Evolutionary conservation across 495 filamentous ascomycete genomes (phyloP).

Genomic region (Talaromyces proteolyticus): DNA sequence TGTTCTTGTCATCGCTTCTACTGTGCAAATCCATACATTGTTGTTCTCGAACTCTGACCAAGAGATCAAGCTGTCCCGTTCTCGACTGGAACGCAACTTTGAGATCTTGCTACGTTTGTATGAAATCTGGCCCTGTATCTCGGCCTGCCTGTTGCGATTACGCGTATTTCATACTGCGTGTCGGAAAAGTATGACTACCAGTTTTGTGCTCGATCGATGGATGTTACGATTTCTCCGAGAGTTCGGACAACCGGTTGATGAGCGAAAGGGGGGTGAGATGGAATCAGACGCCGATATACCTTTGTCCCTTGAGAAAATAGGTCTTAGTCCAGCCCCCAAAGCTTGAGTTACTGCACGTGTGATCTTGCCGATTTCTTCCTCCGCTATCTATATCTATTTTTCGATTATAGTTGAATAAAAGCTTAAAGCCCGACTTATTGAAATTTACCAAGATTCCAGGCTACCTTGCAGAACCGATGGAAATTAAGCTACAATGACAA

Average conservation of each 20-base stretch:
- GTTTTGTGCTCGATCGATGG: constrained; percentile 33
- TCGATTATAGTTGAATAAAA: too few relatives aligned
- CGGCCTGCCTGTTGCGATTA: constrained; percentile 23
- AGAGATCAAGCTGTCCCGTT: constrained; percentile 14
- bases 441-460: too few relatives aligned
- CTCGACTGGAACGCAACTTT: constrained; percentile 33
- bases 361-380: too few relatives aligned
- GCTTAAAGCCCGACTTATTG: too few relatives aligned
- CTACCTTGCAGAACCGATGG: too few relatives aligned
- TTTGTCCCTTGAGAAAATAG: not conserved
- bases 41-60: constrained; percentile 14
- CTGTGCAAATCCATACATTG: constrained; percentile 34
- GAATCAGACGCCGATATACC: too few relatives aligned
- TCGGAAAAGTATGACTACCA: constrained; percentile 18
- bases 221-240: constrained; percentile 32
- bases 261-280: too few relatives aligned
- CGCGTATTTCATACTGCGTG: constrained; percentile 33
- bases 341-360: too few relatives aligned
- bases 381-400: too few relatives aligned
- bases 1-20: constrained; percentile 34
- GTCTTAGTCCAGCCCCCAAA: not conserved
- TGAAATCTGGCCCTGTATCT: constrained; percentile 29
- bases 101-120: constrained; percentile 24
- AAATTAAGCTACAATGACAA: too few relatives aligned
- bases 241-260: constrained; percentile 11